Conservation (phyloP, 2,329 filamentous ascomycete genomes). For the Scytalidium lignicola region DNA sequence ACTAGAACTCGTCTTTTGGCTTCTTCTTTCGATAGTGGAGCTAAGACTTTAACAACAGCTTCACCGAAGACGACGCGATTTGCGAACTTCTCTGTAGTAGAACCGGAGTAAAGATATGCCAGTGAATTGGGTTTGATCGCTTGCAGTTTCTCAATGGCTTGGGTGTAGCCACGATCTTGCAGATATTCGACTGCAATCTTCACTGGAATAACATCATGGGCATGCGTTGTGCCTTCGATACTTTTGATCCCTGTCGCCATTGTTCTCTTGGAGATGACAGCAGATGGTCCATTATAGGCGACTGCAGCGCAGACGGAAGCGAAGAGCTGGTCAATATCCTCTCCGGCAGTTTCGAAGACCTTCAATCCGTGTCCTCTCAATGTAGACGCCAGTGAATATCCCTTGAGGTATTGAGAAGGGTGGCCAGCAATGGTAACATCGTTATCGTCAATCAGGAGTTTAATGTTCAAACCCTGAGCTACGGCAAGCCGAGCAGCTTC, state of each 20-base stretch:
- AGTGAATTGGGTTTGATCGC: constrained; percentile 14
- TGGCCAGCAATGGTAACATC: constrained; percentile 36
- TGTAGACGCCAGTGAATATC: constrained; percentile 28
- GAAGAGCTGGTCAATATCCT: constrained; percentile 32
- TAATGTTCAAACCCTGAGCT: constrained; percentile 31
- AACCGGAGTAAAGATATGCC: constrained; percentile 27
- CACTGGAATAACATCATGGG: constrained; percentile 34
- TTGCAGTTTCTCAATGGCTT: constrained; percentile 11
- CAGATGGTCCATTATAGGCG: constrained; percentile 29
- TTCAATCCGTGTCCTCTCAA: constrained; percentile 32
- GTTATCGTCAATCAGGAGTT: constrained; percentile 35
- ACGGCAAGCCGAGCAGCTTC: constrained; percentile 34
- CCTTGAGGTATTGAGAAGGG: constrained; percentile 33
- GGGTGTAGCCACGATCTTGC: constrained; percentile 30
- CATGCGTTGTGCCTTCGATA: constrained; percentile 29
- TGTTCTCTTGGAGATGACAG: constrained; percentile 21
- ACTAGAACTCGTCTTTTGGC: constrained; percentile 32
- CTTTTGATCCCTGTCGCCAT: constrained; percentile 33
- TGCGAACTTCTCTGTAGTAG: constrained; percentile 30
- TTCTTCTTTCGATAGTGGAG: constrained; percentile 31
- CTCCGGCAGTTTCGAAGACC: constrained; percentile 30
- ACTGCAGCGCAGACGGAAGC: constrained; percentile 27
- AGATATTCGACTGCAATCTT: constrained; percentile 32
- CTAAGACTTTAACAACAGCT: constrained; percentile 31
- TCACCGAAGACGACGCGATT: constrained; percentile 35